A percentile compares a stretch with the other conserved stretches of the same genome.
These are phyloP conservation scores for Huntiella abstrusa DNA, from an alignment of 2,329 filamentous ascomycete species.

Conservation along the genomic window DNA sequence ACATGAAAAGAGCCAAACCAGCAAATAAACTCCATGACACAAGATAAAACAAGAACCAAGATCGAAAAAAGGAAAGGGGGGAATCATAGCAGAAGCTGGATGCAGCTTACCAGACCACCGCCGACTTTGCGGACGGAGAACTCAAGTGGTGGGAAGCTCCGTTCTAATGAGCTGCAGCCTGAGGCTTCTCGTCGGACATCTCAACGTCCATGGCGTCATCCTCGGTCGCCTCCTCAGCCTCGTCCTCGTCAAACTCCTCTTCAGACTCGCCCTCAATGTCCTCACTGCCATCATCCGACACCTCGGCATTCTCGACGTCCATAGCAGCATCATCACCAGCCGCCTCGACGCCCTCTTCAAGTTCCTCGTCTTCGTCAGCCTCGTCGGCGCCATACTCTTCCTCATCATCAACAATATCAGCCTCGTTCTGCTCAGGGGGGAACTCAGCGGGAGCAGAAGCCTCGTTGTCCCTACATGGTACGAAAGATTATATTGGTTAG, in stretches of 20 bases:
- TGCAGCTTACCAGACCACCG: constrained; percentile 6
- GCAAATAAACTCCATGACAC: constrained; percentile 8
- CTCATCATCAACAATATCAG: constrained; percentile 70
- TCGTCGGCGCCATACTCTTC: constrained; percentile 85
- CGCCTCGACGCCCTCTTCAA: constrained; percentile 26
- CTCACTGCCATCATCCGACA: constrained; percentile 57
- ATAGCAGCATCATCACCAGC: constrained; percentile 36
- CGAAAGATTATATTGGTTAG: not conserved
- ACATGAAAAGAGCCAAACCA: constrained; percentile 5
- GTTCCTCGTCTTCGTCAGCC: constrained; percentile 49
- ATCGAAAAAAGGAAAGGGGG: constrained; percentile 5
- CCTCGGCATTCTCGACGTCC: constrained; percentile 36
- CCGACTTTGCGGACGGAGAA: constrained; percentile 6
- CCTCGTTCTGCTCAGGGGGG: constrained; percentile 92
- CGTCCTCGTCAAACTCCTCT: constrained; percentile 49
- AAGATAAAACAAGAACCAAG: constrained; percentile 1
- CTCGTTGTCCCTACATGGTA: constrained; percentile 72
- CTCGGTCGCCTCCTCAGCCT: constrained; percentile 19
- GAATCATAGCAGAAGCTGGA: constrained; percentile 7
- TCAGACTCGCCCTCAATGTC: constrained; percentile 63
- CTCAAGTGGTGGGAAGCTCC: constrained; percentile 1
- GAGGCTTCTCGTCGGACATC: constrained; percentile 19
- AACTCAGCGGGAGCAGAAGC: constrained; percentile 90
- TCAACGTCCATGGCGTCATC: constrained; percentile 34
- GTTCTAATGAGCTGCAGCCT: constrained; percentile 13